Base-by-base conservation (phyloP, 345 rosid species). In the Pugionium cornutum region DNA sequence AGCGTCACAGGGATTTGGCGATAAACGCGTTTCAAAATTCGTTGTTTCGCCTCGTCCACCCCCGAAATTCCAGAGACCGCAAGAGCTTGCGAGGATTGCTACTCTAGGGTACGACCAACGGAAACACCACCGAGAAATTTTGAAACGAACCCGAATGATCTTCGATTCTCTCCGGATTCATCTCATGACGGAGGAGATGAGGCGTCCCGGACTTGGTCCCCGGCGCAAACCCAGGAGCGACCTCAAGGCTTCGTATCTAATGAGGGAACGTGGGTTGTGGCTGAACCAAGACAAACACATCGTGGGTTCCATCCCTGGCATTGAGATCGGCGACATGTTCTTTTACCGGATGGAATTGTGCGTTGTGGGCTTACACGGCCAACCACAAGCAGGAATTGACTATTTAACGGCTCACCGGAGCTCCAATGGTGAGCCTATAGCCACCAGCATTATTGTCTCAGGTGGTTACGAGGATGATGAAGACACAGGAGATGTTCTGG, bases 391-490 rank as follows among this genome's bases (percentile, higher is more conserved):
- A 0, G 98, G 97, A 9, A 92, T 89, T 35, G 98, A 89, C n/a
- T 84, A 77, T 33, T 48, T 86, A 54, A 73, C 96, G 0, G 80
- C 77, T 2, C 75, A 83, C 27, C 74, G 75, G 66, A 87, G 95
- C 70, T 68, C 87, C 1, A 89, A 72, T 37, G 82, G 88, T 0
- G 86, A 92, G 80, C 87, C 92, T 0, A 83, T 92, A 25, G 98
- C 94, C 0, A 89, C 97, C 0, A 84, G 97, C 60, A 75, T 87
- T 39, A 77, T 92, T 6, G 87, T 84, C 63, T 92, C 97, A 0
- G 96, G 94, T 31, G 96, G 96, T 5, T 92, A 87, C 2, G 98
- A 87, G 76, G 94, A 89, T 18, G 97, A 89, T 37, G 86, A 84
- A 68, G 96, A 92, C 48, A 62, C 71, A 1, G 96, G 96, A 8